These are phyloP conservation scores for Lactarius trivialis DNA, from an alignment of 768 basidiomycete species.

Conservation along the genomic window DNA sequence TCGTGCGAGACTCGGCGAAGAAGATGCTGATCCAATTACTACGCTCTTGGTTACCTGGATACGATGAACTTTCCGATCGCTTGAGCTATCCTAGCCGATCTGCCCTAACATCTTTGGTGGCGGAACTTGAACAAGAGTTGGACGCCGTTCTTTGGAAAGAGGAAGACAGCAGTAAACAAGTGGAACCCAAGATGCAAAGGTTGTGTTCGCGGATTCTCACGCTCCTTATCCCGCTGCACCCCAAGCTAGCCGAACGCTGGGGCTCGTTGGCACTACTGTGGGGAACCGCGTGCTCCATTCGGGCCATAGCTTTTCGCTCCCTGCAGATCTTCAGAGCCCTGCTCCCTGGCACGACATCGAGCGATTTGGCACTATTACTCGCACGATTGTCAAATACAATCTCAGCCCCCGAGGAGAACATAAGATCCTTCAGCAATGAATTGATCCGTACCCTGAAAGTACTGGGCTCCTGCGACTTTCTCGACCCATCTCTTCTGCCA, in stretches of 20 bases:
- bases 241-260: constrained; percentile 67
- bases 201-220: constrained; percentile 60
- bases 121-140: constrained; percentile 52
- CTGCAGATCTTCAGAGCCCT: constrained; percentile 85
- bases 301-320: constrained; percentile 80
- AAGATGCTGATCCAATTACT: constrained; percentile 81
- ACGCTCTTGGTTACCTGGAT: constrained; percentile 74
- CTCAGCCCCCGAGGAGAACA: constrained; percentile 65
- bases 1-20: constrained; percentile 64
- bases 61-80: constrained; percentile 64
- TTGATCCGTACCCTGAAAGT: constrained; percentile 70
- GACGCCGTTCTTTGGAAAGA: constrained; percentile 64
- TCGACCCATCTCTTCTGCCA: constrained; percentile 59
- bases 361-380: constrained; percentile 71
- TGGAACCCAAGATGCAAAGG: constrained; percentile 59
- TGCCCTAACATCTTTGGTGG: constrained; percentile 45
- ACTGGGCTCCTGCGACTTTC: constrained; percentile 47
- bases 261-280: constrained; percentile 75
- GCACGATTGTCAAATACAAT: constrained; percentile 81
- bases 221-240: constrained; percentile 62
- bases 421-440: constrained; percentile 79
- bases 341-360: constrained; percentile 60
- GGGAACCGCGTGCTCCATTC: constrained; percentile 83
- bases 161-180: constrained; percentile 49
- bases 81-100: constrained; percentile 40